Evolutionary conservation across 306 rosid genomes (phyloP).

Genomic region (Vigna radiata): DNA sequence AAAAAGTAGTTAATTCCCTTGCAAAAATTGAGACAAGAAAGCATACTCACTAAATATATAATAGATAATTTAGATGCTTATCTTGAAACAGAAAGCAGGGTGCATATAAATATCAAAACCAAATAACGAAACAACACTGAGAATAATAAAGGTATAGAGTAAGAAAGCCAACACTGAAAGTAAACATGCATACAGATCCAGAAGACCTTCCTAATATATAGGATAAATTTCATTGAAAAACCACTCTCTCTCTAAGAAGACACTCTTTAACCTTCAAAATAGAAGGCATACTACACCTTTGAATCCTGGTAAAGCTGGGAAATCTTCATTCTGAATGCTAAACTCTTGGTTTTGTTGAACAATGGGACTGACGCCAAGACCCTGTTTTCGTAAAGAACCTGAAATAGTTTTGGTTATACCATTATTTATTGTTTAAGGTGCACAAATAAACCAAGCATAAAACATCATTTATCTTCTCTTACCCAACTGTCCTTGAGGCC

Average conservation of each 20-base stretch:
- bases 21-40: conserved; percentile 17
- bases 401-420: conserved; percentile 45
- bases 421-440: conserved; percentile 37
- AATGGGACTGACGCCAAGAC: conserved; percentile 90
- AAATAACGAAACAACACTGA: not conserved
- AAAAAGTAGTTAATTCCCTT: not conserved
- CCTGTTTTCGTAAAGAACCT: conserved; percentile 98
- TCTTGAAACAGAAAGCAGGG: conserved; percentile 29
- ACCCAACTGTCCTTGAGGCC: conserved; percentile 98
- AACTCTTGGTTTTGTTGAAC: conserved; percentile 98
- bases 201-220: not conserved
- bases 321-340: conserved; percentile 97
- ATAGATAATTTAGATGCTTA: conserved; percentile 3
- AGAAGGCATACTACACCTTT: conserved; percentile 67
- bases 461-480: conserved; percentile 38
- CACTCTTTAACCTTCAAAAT: conserved; percentile 11
- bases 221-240: conserved; percentile 10
- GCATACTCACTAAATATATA: conserved; percentile 33
- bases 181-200: conserved; percentile 17
- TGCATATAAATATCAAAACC: not conserved
- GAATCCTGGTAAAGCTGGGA: conserved; percentile 96
- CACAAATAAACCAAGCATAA: conserved; percentile 20
- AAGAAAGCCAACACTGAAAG: conserved; percentile 14
- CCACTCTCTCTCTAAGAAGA: conserved; percentile 5
- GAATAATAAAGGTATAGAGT: not conserved